Evolutionary conservation across 2,329 filamentous ascomycete genomes (phyloP).

Genomic region (Fusarium hainanense): DNA sequence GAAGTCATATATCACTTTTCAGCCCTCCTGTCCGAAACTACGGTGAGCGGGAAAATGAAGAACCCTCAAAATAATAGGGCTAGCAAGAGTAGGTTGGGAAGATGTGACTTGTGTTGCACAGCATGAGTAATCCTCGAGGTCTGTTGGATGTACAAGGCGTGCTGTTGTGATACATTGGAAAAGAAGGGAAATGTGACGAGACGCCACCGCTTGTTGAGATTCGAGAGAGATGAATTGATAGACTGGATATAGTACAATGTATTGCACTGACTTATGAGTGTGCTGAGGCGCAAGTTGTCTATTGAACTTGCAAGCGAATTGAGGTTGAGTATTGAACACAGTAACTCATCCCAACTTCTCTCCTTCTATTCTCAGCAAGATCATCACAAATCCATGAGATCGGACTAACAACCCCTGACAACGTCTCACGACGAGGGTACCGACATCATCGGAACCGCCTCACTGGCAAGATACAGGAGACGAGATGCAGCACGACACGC

Average conservation of each 20-base stretch:
- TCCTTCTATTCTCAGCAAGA: background rate
- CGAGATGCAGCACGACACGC: slow-evolving; percentile 34
- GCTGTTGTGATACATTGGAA: slow-evolving; percentile 14
- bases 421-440: slow-evolving; percentile 40
- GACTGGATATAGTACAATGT: no score
- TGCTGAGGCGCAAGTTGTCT: background rate
- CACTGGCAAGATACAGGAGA: slow-evolving; percentile 37
- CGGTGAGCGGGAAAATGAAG: slow-evolving; percentile 24
- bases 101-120: slow-evolving; percentile 18
- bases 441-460: slow-evolving; percentile 41
- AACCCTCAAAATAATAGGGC: slow-evolving; percentile 8
- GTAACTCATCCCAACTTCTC: background rate
- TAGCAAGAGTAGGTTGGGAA: background rate
- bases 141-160: slow-evolving; percentile 22
- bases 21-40: slow-evolving; percentile 16
- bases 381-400: slow-evolving; percentile 31
- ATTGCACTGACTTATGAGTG: no score
- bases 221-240: background rate
- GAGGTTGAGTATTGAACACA: background rate
- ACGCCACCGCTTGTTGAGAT: slow-evolving; percentile 34
- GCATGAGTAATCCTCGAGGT: slow-evolving; percentile 27
- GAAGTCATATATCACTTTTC: slow-evolving; percentile 19
- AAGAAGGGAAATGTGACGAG: slow-evolving; percentile 19
- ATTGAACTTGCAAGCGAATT: background rate
- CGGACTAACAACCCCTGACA: slow-evolving; percentile 25